Evolutionary conservation across 1,284 basidiomycete species (phyloP).

Genomic region (Rhodotorula sp.): DNA sequence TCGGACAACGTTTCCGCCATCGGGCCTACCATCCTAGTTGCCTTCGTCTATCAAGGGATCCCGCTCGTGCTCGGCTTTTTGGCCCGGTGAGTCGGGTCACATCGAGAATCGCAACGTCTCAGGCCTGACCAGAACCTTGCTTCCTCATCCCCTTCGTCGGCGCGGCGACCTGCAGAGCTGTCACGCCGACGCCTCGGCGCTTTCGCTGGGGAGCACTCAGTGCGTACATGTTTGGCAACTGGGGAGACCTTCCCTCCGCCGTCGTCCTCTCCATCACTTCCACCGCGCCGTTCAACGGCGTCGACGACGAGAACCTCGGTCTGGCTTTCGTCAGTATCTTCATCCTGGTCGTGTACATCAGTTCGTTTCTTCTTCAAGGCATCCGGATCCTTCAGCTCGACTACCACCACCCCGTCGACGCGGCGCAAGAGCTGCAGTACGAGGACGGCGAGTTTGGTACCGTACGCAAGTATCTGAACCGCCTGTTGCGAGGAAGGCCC

Average conservation of each 20-base stretch:
- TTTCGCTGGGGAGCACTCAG: constrained; percentile 69
- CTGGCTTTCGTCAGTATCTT: constrained; percentile 58
- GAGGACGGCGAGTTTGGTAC: constrained; percentile 64
- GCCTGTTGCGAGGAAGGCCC: constrained; percentile 34
- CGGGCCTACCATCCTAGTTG: constrained; percentile 54
- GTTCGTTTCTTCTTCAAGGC: constrained; percentile 35
- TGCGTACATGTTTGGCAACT: constrained; percentile 67
- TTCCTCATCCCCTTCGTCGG: no score
- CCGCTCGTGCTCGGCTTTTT: constrained; percentile 61
- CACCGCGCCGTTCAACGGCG: constrained; percentile 24
- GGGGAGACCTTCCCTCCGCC: constrained; percentile 51
- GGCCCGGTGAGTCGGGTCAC: constrained; percentile 53
- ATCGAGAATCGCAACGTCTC: no score
- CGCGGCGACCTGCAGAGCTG: constrained; percentile 50
- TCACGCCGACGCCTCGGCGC: constrained; percentile 76
- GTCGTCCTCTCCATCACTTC: constrained; percentile 31
- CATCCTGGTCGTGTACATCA: constrained; percentile 55
- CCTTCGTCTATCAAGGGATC: constrained; percentile 54
- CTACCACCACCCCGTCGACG: constrained; percentile 8
- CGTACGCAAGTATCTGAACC: constrained; percentile 9
- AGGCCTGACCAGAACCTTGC: no score
- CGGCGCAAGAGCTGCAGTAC: constrained; percentile 58
- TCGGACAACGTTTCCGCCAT: constrained; percentile 64
- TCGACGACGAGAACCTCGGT: constrained; percentile 47
- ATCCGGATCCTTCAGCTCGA: constrained; percentile 15